These are phyloP conservation scores for Coemansia sp. DNA, from an alignment of 192 early-diverging fungal species.

Conservation along the genomic window DNA sequence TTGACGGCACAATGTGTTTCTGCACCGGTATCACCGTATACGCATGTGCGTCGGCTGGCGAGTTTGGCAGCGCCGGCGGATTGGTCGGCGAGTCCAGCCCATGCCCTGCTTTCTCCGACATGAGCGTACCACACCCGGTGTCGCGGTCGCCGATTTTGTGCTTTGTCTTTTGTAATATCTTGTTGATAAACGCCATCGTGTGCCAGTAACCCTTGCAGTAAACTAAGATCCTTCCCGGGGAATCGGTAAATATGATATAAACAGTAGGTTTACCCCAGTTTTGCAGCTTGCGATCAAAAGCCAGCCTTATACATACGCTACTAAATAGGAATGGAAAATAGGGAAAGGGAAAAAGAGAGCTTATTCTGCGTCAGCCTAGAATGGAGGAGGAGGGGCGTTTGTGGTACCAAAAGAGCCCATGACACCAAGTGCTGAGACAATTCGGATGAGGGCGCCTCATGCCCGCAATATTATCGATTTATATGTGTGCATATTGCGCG, in stretches of 20 bases:
- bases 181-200: constrained; percentile 57
- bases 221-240: neutral
- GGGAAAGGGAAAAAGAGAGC: neutral
- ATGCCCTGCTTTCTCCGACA: constrained; percentile 17
- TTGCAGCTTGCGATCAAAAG: neutral
- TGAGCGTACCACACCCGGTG: constrained; percentile 2
- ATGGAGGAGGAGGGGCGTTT: neutral
- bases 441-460: constrained; percentile 10
- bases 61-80: constrained; percentile 20
- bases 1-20: constrained; percentile 50
- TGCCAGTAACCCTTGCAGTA: neutral
- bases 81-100: constrained; percentile 42
- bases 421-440: neutral
- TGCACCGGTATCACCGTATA: constrained; percentile 26
- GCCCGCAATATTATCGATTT: neutral
- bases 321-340: constrained; percentile 11
- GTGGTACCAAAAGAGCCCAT: neutral
- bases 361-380: neutral
- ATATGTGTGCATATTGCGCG: neutral
- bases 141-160: constrained; percentile 50
- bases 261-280: neutral
- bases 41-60: constrained; percentile 13
- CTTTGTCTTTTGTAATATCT: constrained; percentile 59
- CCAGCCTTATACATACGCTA: neutral
- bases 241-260: neutral